Conservation (phyloP, 1,139 yeast genomes). For the Hansenula sp. region DNA sequence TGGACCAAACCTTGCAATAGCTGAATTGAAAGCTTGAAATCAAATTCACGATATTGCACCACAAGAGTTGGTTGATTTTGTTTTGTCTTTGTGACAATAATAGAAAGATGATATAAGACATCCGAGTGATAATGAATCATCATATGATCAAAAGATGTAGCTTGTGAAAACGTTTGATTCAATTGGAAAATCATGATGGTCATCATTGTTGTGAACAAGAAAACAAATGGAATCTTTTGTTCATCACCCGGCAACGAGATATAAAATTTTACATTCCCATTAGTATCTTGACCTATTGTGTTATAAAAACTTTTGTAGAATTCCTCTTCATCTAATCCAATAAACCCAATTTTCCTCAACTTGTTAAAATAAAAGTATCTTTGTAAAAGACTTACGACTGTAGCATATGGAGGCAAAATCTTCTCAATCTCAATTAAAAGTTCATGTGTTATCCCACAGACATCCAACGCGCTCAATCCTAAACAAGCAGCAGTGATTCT, state of each 20-base stretch:
- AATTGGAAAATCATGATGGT: background rate
- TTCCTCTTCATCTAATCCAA: background rate
- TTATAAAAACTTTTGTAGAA: background rate
- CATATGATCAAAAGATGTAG: background rate
- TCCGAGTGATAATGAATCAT: background rate
- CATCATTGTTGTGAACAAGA: background rate
- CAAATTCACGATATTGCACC: background rate
- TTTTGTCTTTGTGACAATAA: background rate
- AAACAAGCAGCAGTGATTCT: background rate
- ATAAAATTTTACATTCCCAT: background rate
- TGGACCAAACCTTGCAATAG: background rate
- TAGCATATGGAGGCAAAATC: conserved; percentile 1
- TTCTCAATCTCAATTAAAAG: background rate
- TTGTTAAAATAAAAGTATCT: conserved; percentile 1
- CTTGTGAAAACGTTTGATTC: background rate
- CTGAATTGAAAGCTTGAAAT: background rate
- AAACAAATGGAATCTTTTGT: background rate
- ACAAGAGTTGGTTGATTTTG: background rate
- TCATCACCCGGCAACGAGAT: background rate
- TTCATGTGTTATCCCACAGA: background rate
- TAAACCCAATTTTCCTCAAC: background rate
- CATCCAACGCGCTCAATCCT: background rate
- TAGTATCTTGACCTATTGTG: background rate
- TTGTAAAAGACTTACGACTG: background rate
- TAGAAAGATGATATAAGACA: background rate